Conservation (phyloP, 73 alveolate genomes). For the Blepharisma stoltei region DNA sequence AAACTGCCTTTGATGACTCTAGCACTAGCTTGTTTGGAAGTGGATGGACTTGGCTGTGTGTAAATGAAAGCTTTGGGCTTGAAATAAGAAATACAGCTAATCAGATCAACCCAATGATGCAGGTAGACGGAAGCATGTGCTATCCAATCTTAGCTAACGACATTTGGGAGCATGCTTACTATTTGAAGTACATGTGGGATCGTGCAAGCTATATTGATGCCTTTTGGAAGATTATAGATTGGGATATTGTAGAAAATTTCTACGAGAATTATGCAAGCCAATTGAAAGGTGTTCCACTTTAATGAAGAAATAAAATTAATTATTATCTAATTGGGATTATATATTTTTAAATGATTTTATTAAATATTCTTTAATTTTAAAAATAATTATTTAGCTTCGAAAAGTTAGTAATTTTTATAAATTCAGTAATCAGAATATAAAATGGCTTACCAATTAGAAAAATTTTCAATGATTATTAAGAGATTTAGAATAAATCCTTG, state of each 20-base stretch:
- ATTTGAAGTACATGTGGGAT: conserved; percentile 15
- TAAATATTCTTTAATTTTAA: too few species aligned
- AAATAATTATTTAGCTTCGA: too few species aligned
- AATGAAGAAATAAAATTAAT: too few species aligned
- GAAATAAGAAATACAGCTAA: conserved; percentile 19
- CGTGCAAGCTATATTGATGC: background rate
- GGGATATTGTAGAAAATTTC: conserved; percentile 24
- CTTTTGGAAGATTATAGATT: conserved; percentile 33
- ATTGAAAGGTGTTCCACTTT: conserved; percentile 13
- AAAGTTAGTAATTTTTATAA: too few species aligned
- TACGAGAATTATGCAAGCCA: conserved; percentile 18
- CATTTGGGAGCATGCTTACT: conserved; percentile 35
- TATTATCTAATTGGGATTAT: too few species aligned
- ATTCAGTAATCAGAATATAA: too few species aligned
- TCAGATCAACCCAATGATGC: conserved; percentile 29
- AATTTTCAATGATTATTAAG: too few species aligned
- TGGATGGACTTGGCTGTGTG: conserved; percentile 36
- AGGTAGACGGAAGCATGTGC: background rate
- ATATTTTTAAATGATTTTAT: too few species aligned
- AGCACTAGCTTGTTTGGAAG: conserved; percentile 27
- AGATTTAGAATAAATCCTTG: too few species aligned
- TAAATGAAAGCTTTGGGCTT: background rate
- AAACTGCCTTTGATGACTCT: background rate
- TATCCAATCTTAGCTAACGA: conserved; percentile 27
- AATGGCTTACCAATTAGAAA: too few species aligned